Evolutionary conservation across 2,329 filamentous ascomycete species (phyloP).

Genomic region (Cytospora piceae): DNA sequence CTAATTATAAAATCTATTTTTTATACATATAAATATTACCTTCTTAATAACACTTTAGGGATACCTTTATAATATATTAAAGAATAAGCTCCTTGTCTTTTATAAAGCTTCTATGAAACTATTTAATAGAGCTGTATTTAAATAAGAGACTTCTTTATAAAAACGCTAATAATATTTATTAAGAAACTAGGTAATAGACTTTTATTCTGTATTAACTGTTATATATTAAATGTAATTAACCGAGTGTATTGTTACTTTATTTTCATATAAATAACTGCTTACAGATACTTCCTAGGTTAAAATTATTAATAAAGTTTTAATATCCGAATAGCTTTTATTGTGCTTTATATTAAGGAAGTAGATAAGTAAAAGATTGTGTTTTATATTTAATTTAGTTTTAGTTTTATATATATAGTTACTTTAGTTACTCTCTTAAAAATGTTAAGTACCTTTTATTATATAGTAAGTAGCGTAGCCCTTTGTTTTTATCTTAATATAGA

Average conservation of each 20-base stretch:
- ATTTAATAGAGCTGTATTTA: neutral
- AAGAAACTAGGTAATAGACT: neutral
- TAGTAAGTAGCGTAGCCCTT: neutral
- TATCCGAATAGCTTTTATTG: neutral
- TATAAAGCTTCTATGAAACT: no score
- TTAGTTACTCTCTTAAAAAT: neutral
- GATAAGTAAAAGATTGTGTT: neutral
- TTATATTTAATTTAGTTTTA: neutral
- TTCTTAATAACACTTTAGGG: no score
- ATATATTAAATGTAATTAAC: neutral
- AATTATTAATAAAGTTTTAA: neutral
- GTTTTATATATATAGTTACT: neutral
- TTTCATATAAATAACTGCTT: neutral
- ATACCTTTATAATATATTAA: no score
- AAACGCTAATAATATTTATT: constrained; percentile 12
- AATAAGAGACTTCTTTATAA: constrained; percentile 4
- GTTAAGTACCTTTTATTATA: neutral
- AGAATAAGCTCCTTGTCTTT: neutral
- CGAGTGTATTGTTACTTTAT: neutral
- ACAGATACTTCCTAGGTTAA: neutral
- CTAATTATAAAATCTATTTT: no score
- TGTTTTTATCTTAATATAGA: neutral
- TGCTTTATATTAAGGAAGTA: constrained; percentile 16
- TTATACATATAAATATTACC: no score
- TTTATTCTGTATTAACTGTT: neutral